Base-by-base conservation (phyloP, 148 eudicot species). In the Heliamphora exappendiculata region DNA sequence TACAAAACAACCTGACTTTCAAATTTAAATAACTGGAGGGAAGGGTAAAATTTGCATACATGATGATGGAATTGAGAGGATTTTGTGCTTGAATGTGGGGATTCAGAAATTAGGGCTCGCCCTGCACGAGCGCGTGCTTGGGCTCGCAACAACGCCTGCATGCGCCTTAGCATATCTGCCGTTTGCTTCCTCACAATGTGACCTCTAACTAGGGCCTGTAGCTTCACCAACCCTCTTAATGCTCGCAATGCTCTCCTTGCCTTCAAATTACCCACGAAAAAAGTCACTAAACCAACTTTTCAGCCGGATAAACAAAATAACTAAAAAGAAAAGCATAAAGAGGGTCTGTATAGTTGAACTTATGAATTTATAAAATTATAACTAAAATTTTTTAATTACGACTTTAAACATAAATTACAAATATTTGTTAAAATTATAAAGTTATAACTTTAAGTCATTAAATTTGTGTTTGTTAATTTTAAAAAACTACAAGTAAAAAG, bases 191-290 rank as follows among this genome's bases (percentile, higher is more conserved):
- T 87, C 82, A 90, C 76, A 74, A 90, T 91, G 81, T 92, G 89
- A 17, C 98, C 98, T 75, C 98, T 81, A 3, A 89, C 97, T 0
- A 87, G 86, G 26, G 97, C 98, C 68, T 94, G 98, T 28, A 94
- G 87, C 80, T 81, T 94, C 45, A 94, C 98, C 50, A 94, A 62
- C 20, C 89, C 93, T 82, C 89, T 94, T 58, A 94, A 70, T 50
- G 98, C 97, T 78, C 89, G 70, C 77, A 92, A 75, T 50, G 96
- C 98, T 77, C 88, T 92, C 80, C 93, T 94, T 31, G 98, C 89
- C 98, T 94, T 64, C 69, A 80, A 26, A n/a, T n/a, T n/a, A n/a
- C n/a, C n/a, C n/a, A n/a, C n/a, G n/a, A n/a, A n/a, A n/a, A n/a
- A n/a, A n/a, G n/a, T n/a, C n/a, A n/a, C n/a, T n/a, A n/a, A n/a